These are phyloP conservation scores for Silene uniflora DNA, from an alignment of 148 eudicot species.

Conservation along the genomic window DNA sequence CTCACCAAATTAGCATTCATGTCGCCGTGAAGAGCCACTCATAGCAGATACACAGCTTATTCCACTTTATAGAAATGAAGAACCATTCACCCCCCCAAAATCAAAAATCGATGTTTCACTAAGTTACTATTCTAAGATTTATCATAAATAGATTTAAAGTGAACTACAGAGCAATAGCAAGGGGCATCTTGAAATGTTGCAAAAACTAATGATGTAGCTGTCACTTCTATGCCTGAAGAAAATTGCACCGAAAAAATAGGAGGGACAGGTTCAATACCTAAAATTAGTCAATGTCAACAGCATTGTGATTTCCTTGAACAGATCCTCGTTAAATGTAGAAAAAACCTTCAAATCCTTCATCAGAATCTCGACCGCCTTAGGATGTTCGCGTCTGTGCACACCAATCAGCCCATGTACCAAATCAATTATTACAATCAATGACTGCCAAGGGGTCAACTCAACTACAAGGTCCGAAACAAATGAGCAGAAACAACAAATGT, in stretches of 20 bases:
- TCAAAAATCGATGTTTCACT: background rate
- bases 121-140: background rate
- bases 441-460: background rate
- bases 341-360: constrained; percentile 78
- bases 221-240: background rate
- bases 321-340: constrained; percentile 54
- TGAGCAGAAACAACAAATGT: background rate
- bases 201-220: background rate
- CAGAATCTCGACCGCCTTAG: constrained; percentile 69
- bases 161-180: background rate
- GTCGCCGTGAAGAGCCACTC: background rate
- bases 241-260: background rate
- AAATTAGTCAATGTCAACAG: constrained; percentile 63
- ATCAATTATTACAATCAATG: background rate
- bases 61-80: background rate
- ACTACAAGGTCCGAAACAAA: background rate
- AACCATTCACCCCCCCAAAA: background rate
- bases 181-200: background rate
- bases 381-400: constrained; percentile 49
- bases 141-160: background rate
- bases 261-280: constrained; percentile 37
- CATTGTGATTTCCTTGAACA: constrained; percentile 70
- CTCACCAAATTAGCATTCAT: background rate
- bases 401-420: constrained; percentile 19
- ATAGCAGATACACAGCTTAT: no score